Evolutionary conservation across 805 yeast species (phyloP), one percentile per base, ranked within the genome.

Genomic region (Wickerhamomyces alni): DNA sequence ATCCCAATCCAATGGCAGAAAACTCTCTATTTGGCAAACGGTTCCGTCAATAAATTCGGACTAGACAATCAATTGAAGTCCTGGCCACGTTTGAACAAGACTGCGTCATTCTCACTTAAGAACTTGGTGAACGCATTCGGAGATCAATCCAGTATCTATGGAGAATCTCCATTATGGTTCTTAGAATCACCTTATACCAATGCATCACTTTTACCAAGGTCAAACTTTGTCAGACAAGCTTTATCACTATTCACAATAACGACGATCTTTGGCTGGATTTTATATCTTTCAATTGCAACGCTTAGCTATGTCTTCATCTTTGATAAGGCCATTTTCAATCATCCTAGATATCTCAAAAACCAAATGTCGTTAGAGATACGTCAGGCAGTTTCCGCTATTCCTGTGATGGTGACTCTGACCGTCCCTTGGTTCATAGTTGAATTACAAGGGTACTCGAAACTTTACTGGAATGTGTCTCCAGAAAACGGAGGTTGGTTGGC

Each of bases 331-430:
- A 86, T 87, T 43, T 87, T 91, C 73, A 87, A 91, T 65, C 99
- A 93, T 62, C 99, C 99, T 43, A 76, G 96, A 61, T 91, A 86
- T 63, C 73, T 93, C 63, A 93, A 93, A 61, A 91, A 93, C 66
- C 99, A 93, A 67, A 79, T 93, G 76, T 65, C 75, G 5, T 66
- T 87, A 57, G 99, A 93, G 60, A 84, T 91, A 46, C 65, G 72
- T 46, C 81, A 80, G 57, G 96, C 96, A 0, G 47, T 76, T 44
- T 63, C 82, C 16, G 82, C 97, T 13, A 88, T 93, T 49, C 99
- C 99, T 22, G 59, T 70, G 16, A 93, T 93, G 99, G 93, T 93
- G 16, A 38, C 74, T 24, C 69, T 86, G 49, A 93, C 99, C 0
- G 73, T 80, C 8, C 98, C 98, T 27, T 91, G 96, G 84, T 89